Conservation (phyloP, 805 yeast species). For the Nakazawaea pomicola region DNA sequence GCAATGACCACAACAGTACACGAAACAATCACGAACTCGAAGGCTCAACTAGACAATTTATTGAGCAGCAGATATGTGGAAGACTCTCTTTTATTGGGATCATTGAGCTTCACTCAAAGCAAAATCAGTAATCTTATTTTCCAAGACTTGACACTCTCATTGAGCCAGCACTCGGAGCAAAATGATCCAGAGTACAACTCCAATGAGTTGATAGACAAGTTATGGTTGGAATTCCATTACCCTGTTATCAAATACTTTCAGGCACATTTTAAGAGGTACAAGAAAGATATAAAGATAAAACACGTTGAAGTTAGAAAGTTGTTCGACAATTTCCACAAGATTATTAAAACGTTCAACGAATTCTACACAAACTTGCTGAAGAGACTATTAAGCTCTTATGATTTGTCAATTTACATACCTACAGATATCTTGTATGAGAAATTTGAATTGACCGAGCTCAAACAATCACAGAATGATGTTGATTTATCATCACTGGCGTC, state of each 20-base stretch:
- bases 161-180: not conserved
- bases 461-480: slow-evolving; percentile 2
- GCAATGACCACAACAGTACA: not conserved
- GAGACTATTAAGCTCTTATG: slow-evolving; percentile 32
- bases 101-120: slow-evolving; percentile 42
- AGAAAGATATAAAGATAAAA: slow-evolving; percentile 17
- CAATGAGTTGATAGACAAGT: slow-evolving; percentile 36
- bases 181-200: slow-evolving; percentile 14
- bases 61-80: slow-evolving; percentile 26
- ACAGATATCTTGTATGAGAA: slow-evolving; percentile 26
- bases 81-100: slow-evolving; percentile 43
- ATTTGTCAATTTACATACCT: slow-evolving; percentile 30
- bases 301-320: slow-evolving; percentile 55
- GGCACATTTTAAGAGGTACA: slow-evolving; percentile 23
- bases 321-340: slow-evolving; percentile 46
- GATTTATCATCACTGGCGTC: slow-evolving; percentile 12
- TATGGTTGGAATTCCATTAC: slow-evolving; percentile 62
- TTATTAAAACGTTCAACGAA: slow-evolving; percentile 37
- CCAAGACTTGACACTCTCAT: slow-evolving; percentile 23
- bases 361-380: slow-evolving; percentile 43
- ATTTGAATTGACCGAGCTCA: slow-evolving; percentile 16
- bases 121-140: slow-evolving; percentile 40
- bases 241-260: slow-evolving; percentile 60
- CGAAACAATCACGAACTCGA: slow-evolving; percentile 12
- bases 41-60: slow-evolving; percentile 26